A percentile compares a stretch with the other conserved stretches of the same genome.
These are phyloP conservation scores for Calonectria pteridis DNA, from an alignment of 2,329 filamentous ascomycete species.

Conservation along the genomic window DNA sequence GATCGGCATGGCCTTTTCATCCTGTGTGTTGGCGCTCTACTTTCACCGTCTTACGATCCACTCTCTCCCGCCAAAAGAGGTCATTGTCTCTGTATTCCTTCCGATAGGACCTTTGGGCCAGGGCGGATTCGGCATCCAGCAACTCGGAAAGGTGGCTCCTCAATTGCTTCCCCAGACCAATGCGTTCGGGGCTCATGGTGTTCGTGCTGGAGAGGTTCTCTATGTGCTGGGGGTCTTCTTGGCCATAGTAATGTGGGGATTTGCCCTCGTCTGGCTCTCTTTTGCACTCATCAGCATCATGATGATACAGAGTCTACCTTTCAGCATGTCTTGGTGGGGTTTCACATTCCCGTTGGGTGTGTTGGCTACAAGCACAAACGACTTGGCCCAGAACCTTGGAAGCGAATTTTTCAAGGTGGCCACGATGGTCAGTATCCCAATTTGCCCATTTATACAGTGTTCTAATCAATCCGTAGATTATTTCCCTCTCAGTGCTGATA, in stretches of 20 bases:
- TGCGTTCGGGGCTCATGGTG: conserved; percentile 60
- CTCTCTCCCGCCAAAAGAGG: conserved; percentile 74
- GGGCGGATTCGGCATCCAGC: conserved; percentile 70
- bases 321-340: conserved; percentile 63
- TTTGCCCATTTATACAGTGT: background rate
- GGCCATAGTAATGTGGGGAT: conserved; percentile 59
- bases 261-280: conserved; percentile 58
- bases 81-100: conserved; percentile 76
- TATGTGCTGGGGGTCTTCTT: conserved; percentile 68
- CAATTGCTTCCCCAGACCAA: conserved; percentile 53
- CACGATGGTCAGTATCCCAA: conserved; percentile 47
- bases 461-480: conserved; percentile 48
- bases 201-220: conserved; percentile 57
- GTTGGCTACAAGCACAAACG: conserved; percentile 55
- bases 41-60: conserved; percentile 77
- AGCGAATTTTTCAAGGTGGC: conserved; percentile 58
- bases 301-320: conserved; percentile 56
- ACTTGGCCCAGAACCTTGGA: conserved; percentile 55
- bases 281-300: conserved; percentile 57
- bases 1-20: conserved; percentile 68
- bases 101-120: conserved; percentile 76
- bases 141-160: conserved; percentile 63
- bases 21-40: conserved; percentile 75
- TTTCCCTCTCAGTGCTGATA: conserved; percentile 55
- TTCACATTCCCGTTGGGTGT: conserved; percentile 63